These are phyloP conservation scores for Sophora flavescens DNA, from an alignment of 306 rosid genomes.

Conservation along the genomic window DNA sequence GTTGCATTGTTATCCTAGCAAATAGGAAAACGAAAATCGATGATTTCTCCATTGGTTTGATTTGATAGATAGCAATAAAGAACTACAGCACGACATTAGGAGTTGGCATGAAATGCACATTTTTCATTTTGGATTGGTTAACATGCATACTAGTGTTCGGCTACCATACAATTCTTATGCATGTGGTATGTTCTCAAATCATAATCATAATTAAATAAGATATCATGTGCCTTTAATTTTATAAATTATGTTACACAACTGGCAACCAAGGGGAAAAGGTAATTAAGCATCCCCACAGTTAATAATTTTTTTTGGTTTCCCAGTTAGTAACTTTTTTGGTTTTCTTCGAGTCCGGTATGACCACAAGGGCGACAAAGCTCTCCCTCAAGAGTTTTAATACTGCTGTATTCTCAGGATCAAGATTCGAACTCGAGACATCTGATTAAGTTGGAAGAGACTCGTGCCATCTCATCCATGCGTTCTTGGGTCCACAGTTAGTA, in stretches of 20 bases:
- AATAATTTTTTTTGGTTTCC: no score
- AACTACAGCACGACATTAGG: conserved; percentile 26
- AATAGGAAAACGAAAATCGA: conserved; percentile 18
- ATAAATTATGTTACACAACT: conserved; percentile 26
- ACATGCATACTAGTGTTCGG: conserved; percentile 47
- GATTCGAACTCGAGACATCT: no score
- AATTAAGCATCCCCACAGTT: conserved; percentile 3
- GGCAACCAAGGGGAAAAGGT: conserved; percentile 27
- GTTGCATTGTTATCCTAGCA: not conserved
- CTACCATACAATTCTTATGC: conserved; percentile 47
- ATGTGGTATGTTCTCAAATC: conserved; percentile 50
- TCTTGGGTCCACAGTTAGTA: not conserved
- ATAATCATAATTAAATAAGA: conserved; percentile 37
- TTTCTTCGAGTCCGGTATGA: no score
- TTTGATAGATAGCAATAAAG: conserved; percentile 37
- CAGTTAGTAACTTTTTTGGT: no score
- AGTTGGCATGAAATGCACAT: conserved; percentile 43
- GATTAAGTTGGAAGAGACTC: no score
- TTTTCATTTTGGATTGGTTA: conserved; percentile 42
- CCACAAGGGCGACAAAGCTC: no score
- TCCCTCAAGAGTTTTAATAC: no score
- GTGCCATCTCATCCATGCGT: no score
- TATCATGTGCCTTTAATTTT: conserved; percentile 44
- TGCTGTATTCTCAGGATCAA: no score
- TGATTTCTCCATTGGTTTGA: conserved; percentile 36